Base-by-base conservation (phyloP, 768 basidiomycete genomes). In the Lactarius akahatsu region DNA sequence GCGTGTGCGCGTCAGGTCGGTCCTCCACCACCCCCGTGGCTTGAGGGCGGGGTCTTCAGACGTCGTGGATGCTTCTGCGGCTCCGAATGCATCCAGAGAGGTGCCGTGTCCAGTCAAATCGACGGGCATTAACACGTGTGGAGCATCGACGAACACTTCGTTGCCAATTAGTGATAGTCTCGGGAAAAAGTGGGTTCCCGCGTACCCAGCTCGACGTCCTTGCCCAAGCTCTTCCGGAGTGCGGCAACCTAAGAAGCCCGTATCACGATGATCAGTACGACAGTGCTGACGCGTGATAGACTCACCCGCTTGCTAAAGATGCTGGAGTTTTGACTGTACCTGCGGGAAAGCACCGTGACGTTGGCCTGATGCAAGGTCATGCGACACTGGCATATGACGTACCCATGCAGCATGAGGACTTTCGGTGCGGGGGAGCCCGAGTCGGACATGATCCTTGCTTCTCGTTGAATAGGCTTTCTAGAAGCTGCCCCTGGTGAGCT, bases 91-190 rank as follows among this genome's bases (percentile, higher is more conserved):
- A 18, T 73, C 77, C 7, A 78, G 70, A 3, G 76, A 72, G 5
- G 71, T 65, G 4, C 73, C 71, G 45, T 76, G 74, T 28, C 62
- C 70, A 7, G 77, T 77, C 16, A 90, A 73, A 69, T 93, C 91
- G 13, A 78, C 86, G 0, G 90, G 90, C 36, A 83, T 79, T 11
- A 94, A 78, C 50, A 90, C 78, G 56, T 84, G 80, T 1, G 90
- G 90, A 0, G 82, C 92, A 68, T 92, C 88, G 38, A 90, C 72
- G 73, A 92, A 91, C 4, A 92, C 92, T 92, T 23, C 55, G 16
- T 47, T 23, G n/a, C 26, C 36, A 50, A 54, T n/a, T 50, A 38
- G 9, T 23, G 38, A 34, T 30, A 2, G 18, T 20, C 38, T 36
- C 63, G 62, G 36, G 26, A 61, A 1, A 41, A 55, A 41, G 38